phyloP scores from a whole-genome alignment of 352 stramenopile genomes.

The Blastocystis sp. region DNA sequence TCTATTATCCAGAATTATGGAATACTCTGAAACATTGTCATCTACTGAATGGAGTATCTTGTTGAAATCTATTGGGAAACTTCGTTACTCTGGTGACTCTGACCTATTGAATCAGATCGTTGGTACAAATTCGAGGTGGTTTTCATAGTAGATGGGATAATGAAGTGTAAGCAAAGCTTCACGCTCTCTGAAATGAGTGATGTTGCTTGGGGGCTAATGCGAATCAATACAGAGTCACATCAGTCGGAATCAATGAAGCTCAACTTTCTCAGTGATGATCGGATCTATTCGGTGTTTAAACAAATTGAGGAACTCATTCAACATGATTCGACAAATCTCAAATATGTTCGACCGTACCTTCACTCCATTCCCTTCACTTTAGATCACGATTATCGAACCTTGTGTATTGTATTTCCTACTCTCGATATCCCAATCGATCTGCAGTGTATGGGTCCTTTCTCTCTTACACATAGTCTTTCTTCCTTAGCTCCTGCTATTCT shows the following conservation, averaged over 20 bases:
- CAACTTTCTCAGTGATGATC: conserved; percentile 9
- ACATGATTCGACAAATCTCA: neutral
- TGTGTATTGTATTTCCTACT: conserved; percentile 30
- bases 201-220: conserved; percentile 1
- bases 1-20: neutral
- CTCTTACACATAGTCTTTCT: neutral
- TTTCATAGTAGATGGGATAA: neutral
- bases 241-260: neutral
- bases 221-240: neutral
- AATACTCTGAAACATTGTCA: neutral
- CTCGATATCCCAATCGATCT: neutral
- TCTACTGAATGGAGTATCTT: neutral
- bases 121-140: neutral
- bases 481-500: neutral
- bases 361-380: neutral
- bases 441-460: neutral
- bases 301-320: neutral
- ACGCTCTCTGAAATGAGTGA: conserved; percentile 11
- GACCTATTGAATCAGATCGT: neutral
- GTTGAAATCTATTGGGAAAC: conserved; percentile 17
- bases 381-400: conserved; percentile 14
- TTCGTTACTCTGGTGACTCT: neutral
- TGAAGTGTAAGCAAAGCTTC: neutral
- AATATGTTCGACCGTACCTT: neutral
- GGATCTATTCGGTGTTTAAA: conserved; percentile 6